Evolutionary conservation across 2,329 filamentous ascomycete species (phyloP).

Genomic region (Botrytis medusae): DNA sequence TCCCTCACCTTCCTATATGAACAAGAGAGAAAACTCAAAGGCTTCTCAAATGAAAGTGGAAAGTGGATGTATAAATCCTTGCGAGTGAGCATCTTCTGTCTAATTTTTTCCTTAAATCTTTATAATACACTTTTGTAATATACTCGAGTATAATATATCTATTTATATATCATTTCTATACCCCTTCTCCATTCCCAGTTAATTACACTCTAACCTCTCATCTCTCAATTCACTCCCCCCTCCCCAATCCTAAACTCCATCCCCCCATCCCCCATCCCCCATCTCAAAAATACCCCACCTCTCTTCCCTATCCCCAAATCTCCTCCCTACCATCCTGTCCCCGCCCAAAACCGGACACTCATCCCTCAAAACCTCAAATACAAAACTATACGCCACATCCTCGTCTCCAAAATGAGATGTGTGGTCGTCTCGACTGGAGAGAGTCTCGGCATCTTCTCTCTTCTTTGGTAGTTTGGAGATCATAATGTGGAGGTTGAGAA

Average conservation of each 20-base stretch:
- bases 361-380: slow-evolving; percentile 38
- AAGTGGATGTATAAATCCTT: too few relatives aligned
- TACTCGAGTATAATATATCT: background rate
- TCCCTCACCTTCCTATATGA: too few relatives aligned
- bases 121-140: too few relatives aligned
- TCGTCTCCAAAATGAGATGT: slow-evolving; percentile 6
- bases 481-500: slow-evolving; percentile 56
- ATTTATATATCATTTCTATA: background rate
- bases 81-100: too few relatives aligned
- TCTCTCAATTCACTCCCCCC: slow-evolving; percentile 41
- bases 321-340: slow-evolving; percentile 16
- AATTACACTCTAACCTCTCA: slow-evolving; percentile 1
- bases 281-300: slow-evolving; percentile 53
- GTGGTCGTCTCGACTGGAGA: slow-evolving; percentile 30
- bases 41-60: too few relatives aligned
- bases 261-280: slow-evolving; percentile 42
- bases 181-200: background rate
- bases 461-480: slow-evolving; percentile 47
- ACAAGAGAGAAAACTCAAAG: too few relatives aligned
- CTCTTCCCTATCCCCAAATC: slow-evolving; percentile 49
- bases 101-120: too few relatives aligned
- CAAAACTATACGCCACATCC: slow-evolving; percentile 19
- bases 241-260: slow-evolving; percentile 39
- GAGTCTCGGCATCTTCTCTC: slow-evolving; percentile 44
- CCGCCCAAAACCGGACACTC: slow-evolving; percentile 29